phyloP scores from a whole-genome alignment of 2,329 filamentous ascomycete species.

The Corinectria fuckeliana region DNA sequence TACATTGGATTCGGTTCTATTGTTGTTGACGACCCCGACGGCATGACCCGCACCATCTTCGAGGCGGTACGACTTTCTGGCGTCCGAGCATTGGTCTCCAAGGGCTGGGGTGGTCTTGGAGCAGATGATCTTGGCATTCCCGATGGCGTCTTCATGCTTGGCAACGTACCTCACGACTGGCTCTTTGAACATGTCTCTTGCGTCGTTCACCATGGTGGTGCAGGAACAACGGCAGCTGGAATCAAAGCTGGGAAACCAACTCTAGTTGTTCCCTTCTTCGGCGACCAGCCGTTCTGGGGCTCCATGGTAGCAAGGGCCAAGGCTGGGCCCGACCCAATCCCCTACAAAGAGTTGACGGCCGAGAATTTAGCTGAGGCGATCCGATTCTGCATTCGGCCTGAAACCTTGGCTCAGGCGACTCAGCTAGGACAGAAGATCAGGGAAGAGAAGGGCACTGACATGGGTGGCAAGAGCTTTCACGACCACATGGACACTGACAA shows the following conservation, averaged over 20 bases:
- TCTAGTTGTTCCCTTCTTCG: slow-evolving; percentile 85
- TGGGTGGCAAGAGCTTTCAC: slow-evolving; percentile 73
- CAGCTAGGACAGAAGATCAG: slow-evolving; percentile 70
- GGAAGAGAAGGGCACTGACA: slow-evolving; percentile 68
- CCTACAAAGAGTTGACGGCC: slow-evolving; percentile 70
- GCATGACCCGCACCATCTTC: slow-evolving; percentile 74
- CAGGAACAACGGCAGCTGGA: slow-evolving; percentile 87
- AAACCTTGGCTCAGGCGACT: slow-evolving; percentile 62
- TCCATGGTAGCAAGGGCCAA: slow-evolving; percentile 75
- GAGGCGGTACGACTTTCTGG: slow-evolving; percentile 71
- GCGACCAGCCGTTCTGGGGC: slow-evolving; percentile 85
- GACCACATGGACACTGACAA: slow-evolving; percentile 70
- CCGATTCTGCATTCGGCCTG: slow-evolving; percentile 62
- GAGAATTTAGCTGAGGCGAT: slow-evolving; percentile 72
- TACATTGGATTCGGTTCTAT: slow-evolving; percentile 88
- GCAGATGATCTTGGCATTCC: slow-evolving; percentile 74
- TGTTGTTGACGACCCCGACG: slow-evolving; percentile 77
- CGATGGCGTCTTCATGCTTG: slow-evolving; percentile 80
- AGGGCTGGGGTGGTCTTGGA: slow-evolving; percentile 87
- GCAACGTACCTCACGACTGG: slow-evolving; percentile 89
- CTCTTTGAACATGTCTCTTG: slow-evolving; percentile 80
- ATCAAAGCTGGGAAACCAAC: slow-evolving; percentile 82
- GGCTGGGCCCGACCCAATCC: slow-evolving; percentile 74
- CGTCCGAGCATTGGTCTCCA: slow-evolving; percentile 81
- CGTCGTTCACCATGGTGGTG: slow-evolving; percentile 88